Evolutionary conservation across 2,329 filamentous ascomycete genomes (phyloP).

Genomic region (Xylaria digitata): DNA sequence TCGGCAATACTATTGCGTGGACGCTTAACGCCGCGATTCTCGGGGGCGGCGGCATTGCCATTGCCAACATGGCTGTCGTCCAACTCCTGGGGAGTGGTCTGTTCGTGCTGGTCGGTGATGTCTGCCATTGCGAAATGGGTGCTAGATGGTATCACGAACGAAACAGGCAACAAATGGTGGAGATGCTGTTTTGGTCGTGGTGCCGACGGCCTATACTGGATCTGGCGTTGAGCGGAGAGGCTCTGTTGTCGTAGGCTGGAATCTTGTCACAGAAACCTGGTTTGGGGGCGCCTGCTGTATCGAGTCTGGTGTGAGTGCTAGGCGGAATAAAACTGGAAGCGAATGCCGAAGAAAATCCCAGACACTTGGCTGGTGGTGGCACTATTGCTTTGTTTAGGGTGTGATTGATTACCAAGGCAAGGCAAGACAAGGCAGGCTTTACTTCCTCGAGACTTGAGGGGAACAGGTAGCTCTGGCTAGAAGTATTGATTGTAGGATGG

Average conservation of each 20-base stretch:
- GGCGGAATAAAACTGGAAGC: slow-evolving; percentile 57
- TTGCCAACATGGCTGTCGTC: slow-evolving; percentile 81
- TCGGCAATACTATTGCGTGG: slow-evolving; percentile 84
- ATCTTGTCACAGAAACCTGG: slow-evolving; percentile 65
- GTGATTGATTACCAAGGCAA: slow-evolving; percentile 38
- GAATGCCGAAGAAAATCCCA: slow-evolving; percentile 53
- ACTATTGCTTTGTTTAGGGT: slow-evolving; percentile 39
- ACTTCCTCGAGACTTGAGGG: slow-evolving; percentile 30
- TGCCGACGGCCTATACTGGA: slow-evolving; percentile 74
- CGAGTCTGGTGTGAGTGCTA: slow-evolving; percentile 57
- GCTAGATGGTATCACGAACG: slow-evolving; percentile 60
- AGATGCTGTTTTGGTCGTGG: slow-evolving; percentile 74
- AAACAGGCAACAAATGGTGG: slow-evolving; percentile 67
- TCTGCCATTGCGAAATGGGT: slow-evolving; percentile 72
- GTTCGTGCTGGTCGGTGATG: slow-evolving; percentile 81
- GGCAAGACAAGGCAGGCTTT: slow-evolving; percentile 34
- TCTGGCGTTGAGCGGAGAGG: slow-evolving; percentile 69
- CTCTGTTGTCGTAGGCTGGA: slow-evolving; percentile 58
- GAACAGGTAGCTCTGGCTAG: slow-evolving; percentile 21
- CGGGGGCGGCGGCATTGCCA: slow-evolving; percentile 71
- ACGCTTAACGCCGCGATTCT: slow-evolving; percentile 89
- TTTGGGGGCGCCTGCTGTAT: slow-evolving; percentile 61
- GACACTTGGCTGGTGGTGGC: slow-evolving; percentile 34
- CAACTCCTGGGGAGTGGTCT: slow-evolving; percentile 78
- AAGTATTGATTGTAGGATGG: slow-evolving; percentile 28